Percentiles rank a stretch among this genome's conserved stretches.
Evolutionary conservation across 2,329 filamentous ascomycete species (phyloP).

Genomic region (Drechslera avenae): DNA sequence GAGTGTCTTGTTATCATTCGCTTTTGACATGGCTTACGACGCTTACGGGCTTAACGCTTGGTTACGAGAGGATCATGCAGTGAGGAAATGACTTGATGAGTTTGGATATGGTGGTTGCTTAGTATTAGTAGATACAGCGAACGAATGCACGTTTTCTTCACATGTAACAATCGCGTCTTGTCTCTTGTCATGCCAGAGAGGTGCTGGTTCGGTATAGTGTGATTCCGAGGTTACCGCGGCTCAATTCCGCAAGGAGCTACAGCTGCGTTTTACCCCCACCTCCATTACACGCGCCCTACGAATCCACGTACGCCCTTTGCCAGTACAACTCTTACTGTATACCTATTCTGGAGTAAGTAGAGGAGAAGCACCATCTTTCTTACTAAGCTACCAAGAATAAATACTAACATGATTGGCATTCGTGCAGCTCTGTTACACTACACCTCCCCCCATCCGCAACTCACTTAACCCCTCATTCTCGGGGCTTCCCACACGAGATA

Average conservation of each 20-base stretch:
- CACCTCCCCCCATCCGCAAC: neutral
- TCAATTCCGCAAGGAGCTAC: conserved; percentile 14
- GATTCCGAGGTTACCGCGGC: conserved; percentile 9
- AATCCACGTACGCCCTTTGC: conserved; percentile 4
- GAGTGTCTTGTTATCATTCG: conserved; percentile 11
- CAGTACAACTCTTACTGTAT: neutral
- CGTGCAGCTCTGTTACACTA: neutral
- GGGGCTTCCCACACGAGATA: neutral
- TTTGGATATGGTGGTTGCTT: conserved; percentile 17
- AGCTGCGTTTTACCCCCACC: neutral
- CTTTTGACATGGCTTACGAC: conserved; percentile 14
- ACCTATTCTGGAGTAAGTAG: neutral
- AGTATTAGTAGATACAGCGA: conserved; percentile 18
- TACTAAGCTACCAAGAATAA: neutral
- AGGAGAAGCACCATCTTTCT: no score
- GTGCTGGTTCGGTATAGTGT: neutral
- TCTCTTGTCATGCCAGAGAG: neutral
- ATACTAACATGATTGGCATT: neutral
- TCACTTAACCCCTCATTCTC: neutral
- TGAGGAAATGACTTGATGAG: conserved; percentile 33
- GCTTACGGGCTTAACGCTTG: conserved; percentile 17
- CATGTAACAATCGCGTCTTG: neutral
- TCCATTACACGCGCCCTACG: conserved; percentile 5
- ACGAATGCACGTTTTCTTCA: neutral
- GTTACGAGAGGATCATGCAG: conserved; percentile 12